Percentiles rank a stretch among this genome's conserved stretches.
phyloP scores from a whole-genome alignment of 2,329 filamentous ascomycete genomes.

The Xylariomycetidae sp. region DNA sequence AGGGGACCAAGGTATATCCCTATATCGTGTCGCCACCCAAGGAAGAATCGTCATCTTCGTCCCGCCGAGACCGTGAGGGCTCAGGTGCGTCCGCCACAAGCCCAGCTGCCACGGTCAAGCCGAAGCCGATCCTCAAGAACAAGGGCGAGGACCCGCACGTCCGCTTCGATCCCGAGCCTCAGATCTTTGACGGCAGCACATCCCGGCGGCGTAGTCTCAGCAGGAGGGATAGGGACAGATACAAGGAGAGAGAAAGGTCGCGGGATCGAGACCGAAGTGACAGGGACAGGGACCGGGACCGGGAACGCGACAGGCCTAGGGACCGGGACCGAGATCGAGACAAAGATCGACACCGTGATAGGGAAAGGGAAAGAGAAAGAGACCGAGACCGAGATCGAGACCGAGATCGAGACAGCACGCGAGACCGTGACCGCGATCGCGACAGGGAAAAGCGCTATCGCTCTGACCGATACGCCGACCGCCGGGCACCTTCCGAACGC shows the following conservation, averaged over 20 bases:
- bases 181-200: constrained; percentile 29
- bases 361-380: constrained; percentile 4
- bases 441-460: constrained; percentile 10
- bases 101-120: constrained; percentile 33
- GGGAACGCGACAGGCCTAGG: constrained; percentile 31
- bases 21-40: constrained; percentile 34
- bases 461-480: constrained; percentile 27
- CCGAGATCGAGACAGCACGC: constrained; percentile 8
- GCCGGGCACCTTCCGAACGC: constrained; percentile 27
- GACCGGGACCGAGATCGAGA: constrained; percentile 33
- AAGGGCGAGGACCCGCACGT: constrained; percentile 50
- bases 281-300: constrained; percentile 23
- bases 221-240: constrained; percentile 27
- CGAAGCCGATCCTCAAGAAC: constrained; percentile 58
- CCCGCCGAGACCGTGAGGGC: constrained; percentile 9
- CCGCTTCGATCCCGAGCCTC: constrained; percentile 41
- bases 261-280: constrained; percentile 20
- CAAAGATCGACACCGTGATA: too few relatives aligned
- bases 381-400: constrained; percentile 8
- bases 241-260: constrained; percentile 26
- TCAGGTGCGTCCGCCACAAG: constrained; percentile 21
- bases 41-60: constrained; percentile 11
- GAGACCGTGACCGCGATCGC: constrained; percentile 13
- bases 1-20: constrained; percentile 30
- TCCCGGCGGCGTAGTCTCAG: constrained; percentile 25